phyloP scores from a whole-genome alignment of 1,284 basidiomycete genomes.

The Filobasidium uniguttulatum region DNA sequence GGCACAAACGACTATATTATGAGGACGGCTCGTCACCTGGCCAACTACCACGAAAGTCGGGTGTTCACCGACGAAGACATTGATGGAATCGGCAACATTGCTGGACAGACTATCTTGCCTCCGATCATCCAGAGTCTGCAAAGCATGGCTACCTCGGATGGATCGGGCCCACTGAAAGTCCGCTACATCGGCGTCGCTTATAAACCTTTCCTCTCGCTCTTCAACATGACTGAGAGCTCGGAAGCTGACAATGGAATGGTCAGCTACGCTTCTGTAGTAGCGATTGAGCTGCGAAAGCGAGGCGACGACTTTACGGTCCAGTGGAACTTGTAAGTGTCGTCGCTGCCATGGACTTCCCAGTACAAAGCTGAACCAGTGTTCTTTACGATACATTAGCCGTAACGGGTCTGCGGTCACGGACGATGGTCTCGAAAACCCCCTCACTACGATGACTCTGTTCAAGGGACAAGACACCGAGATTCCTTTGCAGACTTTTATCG shows the following conservation, averaged over 20 bases:
- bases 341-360: neutral
- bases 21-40: conserved; percentile 53
- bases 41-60: conserved; percentile 63
- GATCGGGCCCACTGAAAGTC: conserved; percentile 61
- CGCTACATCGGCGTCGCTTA: conserved; percentile 60
- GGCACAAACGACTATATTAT: conserved; percentile 35
- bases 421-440: conserved; percentile 4
- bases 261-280: conserved; percentile 60
- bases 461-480: conserved; percentile 44
- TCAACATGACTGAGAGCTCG: conserved; percentile 64
- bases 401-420: conserved; percentile 49
- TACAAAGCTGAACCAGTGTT: neutral
- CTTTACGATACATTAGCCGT: conserved; percentile 35
- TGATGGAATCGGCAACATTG: conserved; percentile 54
- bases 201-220: conserved; percentile 76
- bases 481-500: conserved; percentile 61
- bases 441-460: conserved; percentile 25
- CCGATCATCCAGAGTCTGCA: conserved; percentile 51
- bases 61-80: conserved; percentile 53
- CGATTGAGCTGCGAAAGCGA: conserved; percentile 58
- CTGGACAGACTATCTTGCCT: conserved; percentile 38
- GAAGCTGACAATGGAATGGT: conserved; percentile 44
- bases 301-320: conserved; percentile 40
- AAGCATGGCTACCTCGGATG: conserved; percentile 56
- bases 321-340: conserved; percentile 46